A percentile compares a stretch with the other conserved stretches of the same genome.
Conservation (phyloP, 768 basidiomycete species). For the Trametes elegans region DNA sequence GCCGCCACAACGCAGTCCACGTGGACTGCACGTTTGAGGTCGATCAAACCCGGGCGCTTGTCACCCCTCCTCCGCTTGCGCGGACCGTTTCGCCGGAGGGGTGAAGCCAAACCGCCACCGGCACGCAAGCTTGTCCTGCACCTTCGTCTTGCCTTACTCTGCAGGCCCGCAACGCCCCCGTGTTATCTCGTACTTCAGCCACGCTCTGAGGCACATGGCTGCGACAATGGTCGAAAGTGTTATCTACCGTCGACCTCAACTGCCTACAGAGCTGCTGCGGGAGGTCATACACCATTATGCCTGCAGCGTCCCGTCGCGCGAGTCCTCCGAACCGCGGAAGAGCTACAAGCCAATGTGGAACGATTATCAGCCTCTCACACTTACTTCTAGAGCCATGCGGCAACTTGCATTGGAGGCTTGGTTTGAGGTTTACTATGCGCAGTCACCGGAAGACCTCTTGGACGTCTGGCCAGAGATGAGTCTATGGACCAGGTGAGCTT, state of each 20-base stretch:
- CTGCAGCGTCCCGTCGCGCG: not conserved
- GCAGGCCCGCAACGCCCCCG: too few relatives aligned
- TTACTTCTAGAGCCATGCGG: conserved; percentile 6
- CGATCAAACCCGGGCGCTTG: not conserved
- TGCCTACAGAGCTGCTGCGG: conserved; percentile 19
- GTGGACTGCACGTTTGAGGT: not conserved
- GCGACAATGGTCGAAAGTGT: not conserved
- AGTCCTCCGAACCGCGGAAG: not conserved
- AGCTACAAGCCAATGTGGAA: conserved; percentile 19
- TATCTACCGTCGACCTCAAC: not conserved
- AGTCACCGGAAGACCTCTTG: conserved; percentile 5
- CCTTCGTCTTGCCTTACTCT: not conserved
- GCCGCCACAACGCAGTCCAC: conserved; percentile 7
- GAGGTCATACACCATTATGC: conserved; percentile 11
- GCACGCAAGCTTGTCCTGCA: not conserved
- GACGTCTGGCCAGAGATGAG: conserved; percentile 7
- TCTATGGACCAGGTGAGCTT: conserved; percentile 12
- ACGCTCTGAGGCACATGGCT: too few relatives aligned
- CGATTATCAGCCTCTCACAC: conserved; percentile 4
- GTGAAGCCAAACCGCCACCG: not conserved
- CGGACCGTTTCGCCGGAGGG: too few relatives aligned
- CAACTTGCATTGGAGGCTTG: conserved; percentile 17
- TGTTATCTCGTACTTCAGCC: too few relatives aligned
- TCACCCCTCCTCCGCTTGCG: too few relatives aligned
- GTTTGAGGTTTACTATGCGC: conserved; percentile 16